Evolutionary conservation across 768 basidiomycete genomes (phyloP), one percentile per base, ranked within the genome.

Genomic region (Leucosporidium creatinivorum): DNA sequence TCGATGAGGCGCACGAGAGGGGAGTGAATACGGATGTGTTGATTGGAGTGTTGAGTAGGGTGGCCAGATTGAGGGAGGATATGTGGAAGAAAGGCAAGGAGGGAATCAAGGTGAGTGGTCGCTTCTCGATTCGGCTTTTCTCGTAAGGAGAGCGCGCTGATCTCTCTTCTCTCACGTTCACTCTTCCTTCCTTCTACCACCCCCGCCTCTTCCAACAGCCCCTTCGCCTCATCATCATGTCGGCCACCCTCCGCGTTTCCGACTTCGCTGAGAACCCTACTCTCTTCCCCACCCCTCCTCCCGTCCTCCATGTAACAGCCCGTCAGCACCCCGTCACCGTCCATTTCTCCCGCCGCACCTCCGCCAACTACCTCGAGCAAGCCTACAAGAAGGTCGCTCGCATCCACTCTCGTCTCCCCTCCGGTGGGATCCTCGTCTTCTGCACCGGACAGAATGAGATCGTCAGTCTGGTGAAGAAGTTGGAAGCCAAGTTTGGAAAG

Each of bases 21-120:
- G 96, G 92, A 75, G 90, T 98, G 82, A 98, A 98, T 75, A 98
- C 96, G 5, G 96, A 99, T 77, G 91, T 99, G 59, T 81, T 98
- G 50, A 91, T 99, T 66, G 96, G 96, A 52, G 91, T 97, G 10
- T 81, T 99, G n/a, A 94, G 92, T 75, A 85, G 96, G 48, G 90
- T 99, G 2, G 83, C 93, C 55, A 89, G 87, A 76, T 79, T 99
- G 58, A 82, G 96, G 59, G 93, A 97, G 77, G 84, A 88, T 62
- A 82, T 90, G 82, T 97, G 93, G 93, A 84, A 84, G 72, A 84
- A 88, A 65, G 84, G 84, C 19, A 87, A 86, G 74, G 85, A 87
- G 15, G 83, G 82, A 18, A 80, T 82, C 19, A 93, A 89, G 82
- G 89, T 89, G 67, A 55, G 70, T 51, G 57, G 13, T 23, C 13